Percentiles rank a stretch among this genome's conserved stretches.
Evolutionary conservation across 768 basidiomycete genomes (phyloP).

Genomic region (Mycena galericulata): DNA sequence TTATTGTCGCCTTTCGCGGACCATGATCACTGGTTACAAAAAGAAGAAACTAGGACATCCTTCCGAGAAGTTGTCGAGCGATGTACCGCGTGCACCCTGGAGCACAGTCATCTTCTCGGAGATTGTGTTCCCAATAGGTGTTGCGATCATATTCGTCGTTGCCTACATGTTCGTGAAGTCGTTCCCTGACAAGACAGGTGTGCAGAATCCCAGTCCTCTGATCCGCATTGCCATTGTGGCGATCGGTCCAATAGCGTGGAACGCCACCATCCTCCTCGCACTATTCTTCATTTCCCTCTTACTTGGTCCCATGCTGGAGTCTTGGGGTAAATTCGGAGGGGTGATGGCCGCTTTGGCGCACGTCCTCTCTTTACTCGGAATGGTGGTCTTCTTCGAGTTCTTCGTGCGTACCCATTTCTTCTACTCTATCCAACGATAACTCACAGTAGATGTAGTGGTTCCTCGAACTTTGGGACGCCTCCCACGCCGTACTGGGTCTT

Average conservation of each 20-base stretch:
- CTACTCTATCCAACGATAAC: slow-evolving; percentile 38
- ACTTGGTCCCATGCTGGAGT: slow-evolving; percentile 89
- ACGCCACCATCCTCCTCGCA: slow-evolving; percentile 85
- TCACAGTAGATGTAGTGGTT: slow-evolving; percentile 80
- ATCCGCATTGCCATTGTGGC: slow-evolving; percentile 91
- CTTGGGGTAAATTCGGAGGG: slow-evolving; percentile 89
- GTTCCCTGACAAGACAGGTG: slow-evolving; percentile 76
- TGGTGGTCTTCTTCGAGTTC: slow-evolving; percentile 95
- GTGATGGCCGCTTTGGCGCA: slow-evolving; percentile 96
- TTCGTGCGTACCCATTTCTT: slow-evolving; percentile 72
- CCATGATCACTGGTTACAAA: slow-evolving; percentile 99
- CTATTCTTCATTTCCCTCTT: slow-evolving; percentile 95
- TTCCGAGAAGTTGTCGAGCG: slow-evolving; percentile 95
- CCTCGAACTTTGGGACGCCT: slow-evolving; percentile 96
- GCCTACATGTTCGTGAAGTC: slow-evolving; percentile 96
- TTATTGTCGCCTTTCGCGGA: slow-evolving; percentile 96
- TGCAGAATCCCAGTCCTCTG: slow-evolving; percentile 81
- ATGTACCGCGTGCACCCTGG: slow-evolving; percentile 94
- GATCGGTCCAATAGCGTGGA: slow-evolving; percentile 95
- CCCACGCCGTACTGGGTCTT: slow-evolving; percentile 94
- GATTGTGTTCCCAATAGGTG: slow-evolving; percentile 82
- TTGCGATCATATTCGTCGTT: slow-evolving; percentile 82
- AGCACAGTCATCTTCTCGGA: slow-evolving; percentile 85
- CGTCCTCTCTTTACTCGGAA: slow-evolving; percentile 80
- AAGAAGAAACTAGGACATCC: slow-evolving; percentile 98